Base-by-base conservation (phyloP, 495 filamentous ascomycete species). In the Pseudomonodictys pantanalensis region DNA sequence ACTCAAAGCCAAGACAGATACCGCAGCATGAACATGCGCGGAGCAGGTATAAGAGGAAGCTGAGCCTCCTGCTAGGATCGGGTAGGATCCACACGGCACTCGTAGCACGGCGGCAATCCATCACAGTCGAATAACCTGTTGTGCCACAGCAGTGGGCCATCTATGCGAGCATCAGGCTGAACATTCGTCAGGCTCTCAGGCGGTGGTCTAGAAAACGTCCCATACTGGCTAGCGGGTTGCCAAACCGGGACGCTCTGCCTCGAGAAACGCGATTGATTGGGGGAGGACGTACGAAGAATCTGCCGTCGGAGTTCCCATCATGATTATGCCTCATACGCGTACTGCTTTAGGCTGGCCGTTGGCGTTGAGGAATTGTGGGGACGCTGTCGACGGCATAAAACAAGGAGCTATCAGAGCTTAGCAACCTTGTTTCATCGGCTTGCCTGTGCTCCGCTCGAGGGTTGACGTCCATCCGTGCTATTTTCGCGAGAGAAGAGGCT, bases 1-100 rank as follows among this genome's bases (percentile, higher is more conserved):
- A 62, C 59, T 58, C n/a, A 46, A 30, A 35, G 60, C 53, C 60
- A 57, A 63, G 52, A 52, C 39, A 35, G 52, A 51, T 46, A 29
- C 15, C 15, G 33, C 49, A 47, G 60, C 60, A 63, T 63, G 60
- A 63, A 63, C 12, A 20, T 20, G 20, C 26, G 24, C 22, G 43
- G 28, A 47, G 25, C 42, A 57, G 10, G 8, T 32, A 47, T 56
- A 56, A 22, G 25, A 23, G 23, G 26, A 45, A 29, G 30, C 42
- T 57, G 55, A 48, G 50, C 44, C 29, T 48, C 25, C 20, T 11
- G n/a, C 43, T 25, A 44, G 8, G 38, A 11, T 3, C 18, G 15
- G n/a, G 20, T 1, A 24, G 55, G 45, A 28, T 48, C 45, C 45
- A 20, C 45, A 12, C 39, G 56, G 38, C 56, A 29, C 43, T 23